Conservation (phyloP, 768 basidiomycete genomes). For the Mycena vitilis region DNA sequence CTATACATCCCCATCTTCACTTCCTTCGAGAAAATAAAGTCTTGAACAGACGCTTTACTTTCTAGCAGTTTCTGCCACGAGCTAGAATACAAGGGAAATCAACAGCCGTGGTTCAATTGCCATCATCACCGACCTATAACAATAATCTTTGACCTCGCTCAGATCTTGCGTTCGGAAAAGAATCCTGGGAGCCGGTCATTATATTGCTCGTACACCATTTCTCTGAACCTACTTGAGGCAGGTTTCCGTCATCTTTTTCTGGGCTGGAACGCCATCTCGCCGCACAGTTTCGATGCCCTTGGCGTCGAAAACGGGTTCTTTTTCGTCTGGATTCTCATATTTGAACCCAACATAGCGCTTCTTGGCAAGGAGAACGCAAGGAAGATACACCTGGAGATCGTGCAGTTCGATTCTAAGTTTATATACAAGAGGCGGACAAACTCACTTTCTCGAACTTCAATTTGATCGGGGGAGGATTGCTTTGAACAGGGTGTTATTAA, state of each 20-base stretch:
- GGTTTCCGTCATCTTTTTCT: conserved; percentile 92
- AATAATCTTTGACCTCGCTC: conserved; percentile 90
- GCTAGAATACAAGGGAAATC: conserved; percentile 16
- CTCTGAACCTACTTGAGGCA: conserved; percentile 77
- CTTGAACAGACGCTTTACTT: conserved; percentile 85
- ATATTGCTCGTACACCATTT: neutral
- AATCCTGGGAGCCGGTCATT: conserved; percentile 62
- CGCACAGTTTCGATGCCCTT: conserved; percentile 98
- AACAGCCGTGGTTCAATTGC: neutral
- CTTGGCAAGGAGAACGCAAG: conserved; percentile 96
- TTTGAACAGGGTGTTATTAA: neutral
- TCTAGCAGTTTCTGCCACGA: conserved; percentile 90
- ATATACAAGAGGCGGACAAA: conserved; percentile 9
- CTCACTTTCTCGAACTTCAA: conserved; percentile 97
- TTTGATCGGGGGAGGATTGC: conserved; percentile 91
- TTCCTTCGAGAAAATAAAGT: conserved; percentile 95
- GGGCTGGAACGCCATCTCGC: conserved; percentile 90
- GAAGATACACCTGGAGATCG: conserved; percentile 88
- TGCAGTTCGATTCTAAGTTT: neutral
- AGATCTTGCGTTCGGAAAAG: conserved; percentile 92
- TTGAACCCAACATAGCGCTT: conserved; percentile 99
- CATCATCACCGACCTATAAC: conserved; percentile 50
- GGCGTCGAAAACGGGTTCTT: conserved; percentile 87
- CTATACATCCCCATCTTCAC: conserved; percentile 95
- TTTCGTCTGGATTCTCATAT: conserved; percentile 86